These are phyloP conservation scores for Conoideocrella luteorostrata DNA, from an alignment of 2,329 filamentous ascomycete species.

Conservation along the genomic window DNA sequence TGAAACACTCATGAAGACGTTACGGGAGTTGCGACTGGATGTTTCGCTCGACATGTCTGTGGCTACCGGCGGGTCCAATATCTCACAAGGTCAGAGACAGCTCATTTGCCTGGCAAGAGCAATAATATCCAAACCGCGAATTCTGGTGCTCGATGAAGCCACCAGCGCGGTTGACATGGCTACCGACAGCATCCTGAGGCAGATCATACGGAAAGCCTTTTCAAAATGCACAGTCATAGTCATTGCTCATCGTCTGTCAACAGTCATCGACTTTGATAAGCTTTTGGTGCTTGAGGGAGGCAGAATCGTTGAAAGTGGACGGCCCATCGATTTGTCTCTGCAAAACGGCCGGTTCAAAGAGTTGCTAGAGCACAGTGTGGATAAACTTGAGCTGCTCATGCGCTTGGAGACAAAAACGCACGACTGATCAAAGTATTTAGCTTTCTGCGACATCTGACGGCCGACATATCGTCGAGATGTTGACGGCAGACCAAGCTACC, in stretches of 20 bases:
- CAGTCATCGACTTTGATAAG: background rate
- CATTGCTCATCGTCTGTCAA: no score
- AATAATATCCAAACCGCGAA: background rate
- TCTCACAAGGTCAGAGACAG: background rate
- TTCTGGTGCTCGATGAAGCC: constrained; percentile 1
- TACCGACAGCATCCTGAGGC: no score
- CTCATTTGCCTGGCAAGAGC: background rate
- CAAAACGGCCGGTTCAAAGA: no score
- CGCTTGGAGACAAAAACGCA: no score
- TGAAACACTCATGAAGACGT: background rate
- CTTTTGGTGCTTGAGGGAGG: background rate
- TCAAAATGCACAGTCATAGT: no score
- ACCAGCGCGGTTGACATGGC: background rate
- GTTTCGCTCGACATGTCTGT: background rate
- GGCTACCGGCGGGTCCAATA: background rate
- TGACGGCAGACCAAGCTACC: no score
- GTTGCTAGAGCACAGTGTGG: no score
- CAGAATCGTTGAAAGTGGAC: background rate
- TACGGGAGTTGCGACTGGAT: background rate
- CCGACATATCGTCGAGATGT: no score
- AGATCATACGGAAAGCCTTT: no score
- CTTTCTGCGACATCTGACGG: no score
- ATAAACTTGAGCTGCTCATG: no score
- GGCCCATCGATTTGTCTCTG: background rate
- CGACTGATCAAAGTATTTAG: no score